phyloP scores from a whole-genome alignment of 1,139 yeast species.

The Scheffersomyces segobiensis region DNA sequence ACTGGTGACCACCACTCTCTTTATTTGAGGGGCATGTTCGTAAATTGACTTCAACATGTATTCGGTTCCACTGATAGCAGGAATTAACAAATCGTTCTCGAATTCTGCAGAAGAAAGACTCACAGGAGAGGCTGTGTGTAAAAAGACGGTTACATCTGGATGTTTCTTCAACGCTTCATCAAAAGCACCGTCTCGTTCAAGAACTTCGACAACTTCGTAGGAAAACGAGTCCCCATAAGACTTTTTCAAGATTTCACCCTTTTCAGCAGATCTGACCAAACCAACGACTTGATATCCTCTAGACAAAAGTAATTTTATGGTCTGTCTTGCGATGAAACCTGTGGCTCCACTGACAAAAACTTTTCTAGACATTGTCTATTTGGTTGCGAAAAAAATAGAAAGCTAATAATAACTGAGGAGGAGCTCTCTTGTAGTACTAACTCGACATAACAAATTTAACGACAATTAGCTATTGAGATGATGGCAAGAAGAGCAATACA shows the following conservation, averaged over 20 bases:
- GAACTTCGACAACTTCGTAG: slow-evolving; percentile 28
- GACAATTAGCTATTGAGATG: neutral
- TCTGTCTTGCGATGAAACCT: slow-evolving; percentile 39
- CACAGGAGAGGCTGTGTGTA: slow-evolving; percentile 40
- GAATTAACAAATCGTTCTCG: slow-evolving; percentile 28
- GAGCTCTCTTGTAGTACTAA: too few relatives aligned
- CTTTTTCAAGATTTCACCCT: slow-evolving; percentile 27
- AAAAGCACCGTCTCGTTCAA: slow-evolving; percentile 28
- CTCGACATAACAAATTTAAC: too few relatives aligned
- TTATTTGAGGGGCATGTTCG: slow-evolving; percentile 47
- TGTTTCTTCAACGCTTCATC: slow-evolving; percentile 27
- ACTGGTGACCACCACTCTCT: slow-evolving; percentile 55
- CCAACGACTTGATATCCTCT: slow-evolving; percentile 35
- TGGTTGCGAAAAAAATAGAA: neutral
- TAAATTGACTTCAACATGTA: slow-evolving; percentile 31
- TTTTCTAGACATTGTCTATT: slow-evolving; percentile 1
- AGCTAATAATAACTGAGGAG: too few relatives aligned
- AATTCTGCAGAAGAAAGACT: slow-evolving; percentile 19
- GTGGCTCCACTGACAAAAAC: slow-evolving; percentile 43
- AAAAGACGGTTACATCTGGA: slow-evolving; percentile 25
- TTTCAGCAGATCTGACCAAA: slow-evolving; percentile 32
- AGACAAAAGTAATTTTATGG: slow-evolving; percentile 23
- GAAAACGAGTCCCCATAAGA: slow-evolving; percentile 19
- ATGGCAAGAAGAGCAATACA: neutral
- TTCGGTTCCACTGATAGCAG: slow-evolving; percentile 35